Conservation (phyloP, 148 eudicot genomes). For the Rhododendron mucronatum region DNA sequence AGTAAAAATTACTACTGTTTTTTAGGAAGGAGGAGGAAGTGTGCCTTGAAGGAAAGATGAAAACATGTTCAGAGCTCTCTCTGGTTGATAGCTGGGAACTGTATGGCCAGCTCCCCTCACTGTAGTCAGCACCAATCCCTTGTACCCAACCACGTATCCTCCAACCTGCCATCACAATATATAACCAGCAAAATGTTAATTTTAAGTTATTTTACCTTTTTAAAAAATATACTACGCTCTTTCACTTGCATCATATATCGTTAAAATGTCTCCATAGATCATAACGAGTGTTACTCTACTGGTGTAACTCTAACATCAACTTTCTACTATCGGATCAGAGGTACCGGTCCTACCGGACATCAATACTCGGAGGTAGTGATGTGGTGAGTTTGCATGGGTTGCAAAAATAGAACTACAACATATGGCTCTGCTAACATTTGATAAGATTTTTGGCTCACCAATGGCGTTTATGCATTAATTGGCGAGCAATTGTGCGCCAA, state of each 20-base stretch:
- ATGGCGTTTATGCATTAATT: neutral
- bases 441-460: neutral
- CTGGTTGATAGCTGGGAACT: constrained; percentile 29
- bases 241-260: neutral
- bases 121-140: constrained; percentile 6
- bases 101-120: constrained; percentile 18
- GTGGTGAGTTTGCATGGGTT: neutral
- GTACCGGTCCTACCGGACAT: neutral
- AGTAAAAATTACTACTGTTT: neutral
- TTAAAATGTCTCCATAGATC: no score
- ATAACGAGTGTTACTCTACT: no score
- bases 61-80: constrained; percentile 13
- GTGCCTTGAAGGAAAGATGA: constrained; percentile 19
- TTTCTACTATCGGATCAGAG: no score
- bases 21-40: neutral
- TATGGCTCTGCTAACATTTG: neutral
- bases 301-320: no score
- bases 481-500: neutral
- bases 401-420: neutral
- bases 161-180: constrained; percentile 12
- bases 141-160: constrained; percentile 18
- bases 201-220: neutral
- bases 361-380: neutral
- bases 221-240: neutral
- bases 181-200: neutral